Evolutionary conservation across 1,284 basidiomycete genomes (phyloP), one percentile per base, ranked within the genome.

Genomic region (Cryptococcus deneoformans): DNA sequence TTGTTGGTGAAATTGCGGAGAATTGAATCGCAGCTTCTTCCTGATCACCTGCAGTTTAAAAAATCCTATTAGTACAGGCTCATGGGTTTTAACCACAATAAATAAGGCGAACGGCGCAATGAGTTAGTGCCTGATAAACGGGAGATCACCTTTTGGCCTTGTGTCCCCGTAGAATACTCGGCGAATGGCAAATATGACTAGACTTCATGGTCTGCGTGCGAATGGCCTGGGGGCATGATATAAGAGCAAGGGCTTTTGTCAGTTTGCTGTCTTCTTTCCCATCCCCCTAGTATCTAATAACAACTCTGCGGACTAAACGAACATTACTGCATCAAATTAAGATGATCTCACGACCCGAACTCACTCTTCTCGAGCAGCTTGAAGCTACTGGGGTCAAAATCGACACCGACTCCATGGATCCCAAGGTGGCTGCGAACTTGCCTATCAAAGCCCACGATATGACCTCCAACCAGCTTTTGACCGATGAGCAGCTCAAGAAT

Each of bases 381-480:
- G 66, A 70, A 51, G 58, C 58, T 12, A 52, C 57, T 11, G 65
- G 63, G 14, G 58, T 66, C 53, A 49, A 52, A 8, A 65, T 73
- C 52, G 71, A 71, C 49, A 66, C 65, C 49, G 71, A 73, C 54
- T 65, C 64, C 6, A 65, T 65, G 59, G 68, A 71, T 50, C 59
- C 61, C 20, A 61, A 61, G 16, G 58, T 68, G 49, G 63, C 64
- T 53, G 57, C 58, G 45, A 44, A 62, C 5, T 54, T 73, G 2
- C 68, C 70, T 6, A 59, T 73, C 54, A 64, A 52, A 36, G 60
- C 67, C 8, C 67, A 69, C 50, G 70, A 71, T 56, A 65, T 68
- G 62, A 73, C 71, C 6, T 66, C 63, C 46, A 73, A 73, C 54
- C 71, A 71, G 59, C 45, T 63, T 6, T 57, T 71, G 42, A 61